Base-by-base conservation (phyloP, 352 stramenopile genomes). In the Hyaloperonospora brassicae region DNA sequence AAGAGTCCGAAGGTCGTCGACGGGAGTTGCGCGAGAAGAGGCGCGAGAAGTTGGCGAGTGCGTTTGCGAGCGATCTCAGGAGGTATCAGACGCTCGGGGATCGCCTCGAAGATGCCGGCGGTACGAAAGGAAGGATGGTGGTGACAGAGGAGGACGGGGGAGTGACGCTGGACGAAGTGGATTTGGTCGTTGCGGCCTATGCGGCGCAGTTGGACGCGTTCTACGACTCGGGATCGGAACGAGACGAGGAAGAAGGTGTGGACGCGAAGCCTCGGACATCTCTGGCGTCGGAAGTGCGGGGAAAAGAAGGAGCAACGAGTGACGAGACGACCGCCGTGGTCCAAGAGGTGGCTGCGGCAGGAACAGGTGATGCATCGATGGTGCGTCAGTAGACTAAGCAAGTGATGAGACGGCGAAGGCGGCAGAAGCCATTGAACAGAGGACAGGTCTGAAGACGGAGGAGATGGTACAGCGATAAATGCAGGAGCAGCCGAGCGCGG, bases 31-130 rank as follows among this genome's bases (percentile, higher is more conserved):
- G 88, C 12, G 73, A 87, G 46, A 68, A 68, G 43, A 68, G 75
- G 25, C 72, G 80, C 1, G 61, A 84, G 44, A 68, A 70, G 25
- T 57, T 91, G 13, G 74, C 72, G 9, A 70, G 71, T 14, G 79
- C 78, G 12, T 91, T 93, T 56, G 59, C 71, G 48, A 83, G 87
- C 47, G 84, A 93, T 44, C 62, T 93, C 42, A 69, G 73, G 60
- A 88, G 79, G 31, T 93, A 93, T 57, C 80, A 89, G 61, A 85
- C 79, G 50, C 57, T 91, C 11, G 64, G 86, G 43, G 68, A 64
- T 30, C 73, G 84, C 55, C 75, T 89, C 36, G 70, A 72, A 44
- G 59, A 65, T 1, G 59, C 56, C 2, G 27, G 4, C 9, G 58
- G 50, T 12, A 41, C 55, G 1, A 68, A 35, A 0, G 39, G 59